A percentile compares a stretch with the other conserved stretches of the same genome.
Conservation (phyloP, 1,284 basidiomycete genomes). For the Ceratobasidium sp. region DNA sequence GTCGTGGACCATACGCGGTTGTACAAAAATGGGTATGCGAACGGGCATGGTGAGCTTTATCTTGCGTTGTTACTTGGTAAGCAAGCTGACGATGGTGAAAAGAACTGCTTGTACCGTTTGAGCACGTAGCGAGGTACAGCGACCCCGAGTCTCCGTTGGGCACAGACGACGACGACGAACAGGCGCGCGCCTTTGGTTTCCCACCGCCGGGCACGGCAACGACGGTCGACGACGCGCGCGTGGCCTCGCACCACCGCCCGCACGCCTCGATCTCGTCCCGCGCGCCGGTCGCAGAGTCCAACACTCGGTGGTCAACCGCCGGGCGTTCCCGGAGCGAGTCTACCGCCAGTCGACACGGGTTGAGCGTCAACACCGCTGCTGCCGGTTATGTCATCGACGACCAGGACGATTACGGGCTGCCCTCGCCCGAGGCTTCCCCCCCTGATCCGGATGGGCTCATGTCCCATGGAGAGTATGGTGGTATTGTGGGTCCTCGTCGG, state of each 20-base stretch:
- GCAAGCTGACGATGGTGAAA: background rate
- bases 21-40: slow-evolving; percentile 6
- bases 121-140: background rate
- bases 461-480: slow-evolving; percentile 40
- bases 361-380: slow-evolving; percentile 7
- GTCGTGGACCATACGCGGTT: slow-evolving; percentile 15
- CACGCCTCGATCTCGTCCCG: slow-evolving; percentile 35
- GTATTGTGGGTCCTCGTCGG: slow-evolving; percentile 30
- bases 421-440: slow-evolving; percentile 16
- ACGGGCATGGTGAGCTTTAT: slow-evolving; percentile 3
- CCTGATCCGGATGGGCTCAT: slow-evolving; percentile 42
- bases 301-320: slow-evolving; percentile 32
- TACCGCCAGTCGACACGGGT: slow-evolving; percentile 13
- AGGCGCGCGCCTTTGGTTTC: slow-evolving; percentile 1
- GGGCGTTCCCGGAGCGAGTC: slow-evolving; percentile 26
- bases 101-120: slow-evolving; percentile 10
- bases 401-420: slow-evolving; percentile 37
- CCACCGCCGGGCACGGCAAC: slow-evolving; percentile 35
- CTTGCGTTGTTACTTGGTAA: too few relatives aligned
- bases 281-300: slow-evolving; percentile 27
- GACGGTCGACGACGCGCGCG: slow-evolving; percentile 31
- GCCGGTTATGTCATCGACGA: slow-evolving; percentile 6
- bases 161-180: slow-evolving; percentile 6
- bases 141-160: background rate
- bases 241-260: slow-evolving; percentile 10